Conservation (phyloP, 2,329 filamentous ascomycete species). For the Calycina herbarum region DNA sequence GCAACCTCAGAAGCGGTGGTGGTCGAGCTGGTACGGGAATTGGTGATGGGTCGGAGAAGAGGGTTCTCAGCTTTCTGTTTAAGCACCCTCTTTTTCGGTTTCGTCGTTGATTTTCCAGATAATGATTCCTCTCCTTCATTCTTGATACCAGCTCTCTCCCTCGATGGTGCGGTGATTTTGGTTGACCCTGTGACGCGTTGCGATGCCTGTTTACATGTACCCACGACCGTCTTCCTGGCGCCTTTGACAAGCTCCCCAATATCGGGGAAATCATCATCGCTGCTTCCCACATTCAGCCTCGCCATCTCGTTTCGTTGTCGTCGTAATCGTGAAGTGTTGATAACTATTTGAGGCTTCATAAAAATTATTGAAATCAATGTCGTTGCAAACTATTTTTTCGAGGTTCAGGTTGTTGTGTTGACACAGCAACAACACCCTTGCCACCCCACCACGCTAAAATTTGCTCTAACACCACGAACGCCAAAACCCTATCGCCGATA, state of each 20-base stretch:
- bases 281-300: constrained; percentile 12
- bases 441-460: too few relatives aligned
- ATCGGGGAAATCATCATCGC: constrained; percentile 24
- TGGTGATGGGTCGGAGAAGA: constrained; percentile 20
- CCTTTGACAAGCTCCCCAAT: constrained; percentile 5
- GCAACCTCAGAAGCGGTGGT: constrained; percentile 11
- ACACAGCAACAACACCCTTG: too few relatives aligned
- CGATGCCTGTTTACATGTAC: neutral
- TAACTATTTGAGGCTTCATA: neutral
- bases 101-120: constrained; percentile 14
- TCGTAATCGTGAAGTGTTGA: neutral
- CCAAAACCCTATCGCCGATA: too few relatives aligned
- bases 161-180: neutral
- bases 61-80: constrained; percentile 26
- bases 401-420: too few relatives aligned
- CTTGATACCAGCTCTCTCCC: constrained; percentile 10
- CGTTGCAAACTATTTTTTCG: neutral
- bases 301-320: constrained; percentile 12
- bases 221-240: neutral
- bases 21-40: constrained; percentile 7
- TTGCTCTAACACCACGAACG: too few relatives aligned
- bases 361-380: neutral
- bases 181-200: neutral
- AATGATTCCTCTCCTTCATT: constrained; percentile 3
- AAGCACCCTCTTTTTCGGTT: constrained; percentile 26